Percentiles rank a stretch among this genome's conserved stretches.
phyloP scores from a whole-genome alignment of 2,329 filamentous ascomycete species.

The Diaporthe sp. region DNA sequence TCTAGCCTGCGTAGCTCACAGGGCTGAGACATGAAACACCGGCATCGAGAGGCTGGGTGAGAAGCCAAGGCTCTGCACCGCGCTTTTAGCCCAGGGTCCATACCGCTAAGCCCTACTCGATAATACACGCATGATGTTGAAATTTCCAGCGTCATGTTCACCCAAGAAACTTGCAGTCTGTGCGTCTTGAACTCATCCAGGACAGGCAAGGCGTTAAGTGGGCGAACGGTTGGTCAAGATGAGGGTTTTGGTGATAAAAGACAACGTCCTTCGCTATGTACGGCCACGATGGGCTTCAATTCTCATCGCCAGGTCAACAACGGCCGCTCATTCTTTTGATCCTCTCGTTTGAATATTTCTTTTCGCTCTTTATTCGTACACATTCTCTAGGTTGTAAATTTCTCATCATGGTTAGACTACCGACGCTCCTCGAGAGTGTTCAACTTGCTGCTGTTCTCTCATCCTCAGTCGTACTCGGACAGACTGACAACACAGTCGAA shows the following conservation, averaged over 20 bases:
- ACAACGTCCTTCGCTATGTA: background rate
- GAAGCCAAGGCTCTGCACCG: background rate
- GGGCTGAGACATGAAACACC: conserved; percentile 2
- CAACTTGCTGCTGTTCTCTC: background rate
- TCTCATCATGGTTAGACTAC: background rate
- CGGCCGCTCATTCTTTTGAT: background rate
- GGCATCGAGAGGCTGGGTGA: background rate
- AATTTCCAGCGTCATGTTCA: background rate
- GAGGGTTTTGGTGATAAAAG: background rate
- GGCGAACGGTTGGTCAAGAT: background rate
- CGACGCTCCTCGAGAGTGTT: background rate
- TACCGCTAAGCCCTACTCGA: conserved; percentile 1
- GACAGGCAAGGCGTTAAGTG: background rate
- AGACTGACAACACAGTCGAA: conserved; percentile 6
- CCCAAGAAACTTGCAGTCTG: background rate
- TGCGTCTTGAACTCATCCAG: background rate
- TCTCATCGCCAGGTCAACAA: background rate
- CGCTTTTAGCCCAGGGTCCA: background rate
- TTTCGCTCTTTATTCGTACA: background rate
- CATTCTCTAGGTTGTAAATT: background rate
- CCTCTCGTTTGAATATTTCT: background rate
- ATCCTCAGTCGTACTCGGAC: background rate
- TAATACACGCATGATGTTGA: background rate
- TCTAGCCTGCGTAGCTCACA: background rate
- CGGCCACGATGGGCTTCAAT: background rate